Evolutionary conservation across 192 early-diverging fungal genomes (phyloP).

Genomic region (Gaertneriomyces sp.): DNA sequence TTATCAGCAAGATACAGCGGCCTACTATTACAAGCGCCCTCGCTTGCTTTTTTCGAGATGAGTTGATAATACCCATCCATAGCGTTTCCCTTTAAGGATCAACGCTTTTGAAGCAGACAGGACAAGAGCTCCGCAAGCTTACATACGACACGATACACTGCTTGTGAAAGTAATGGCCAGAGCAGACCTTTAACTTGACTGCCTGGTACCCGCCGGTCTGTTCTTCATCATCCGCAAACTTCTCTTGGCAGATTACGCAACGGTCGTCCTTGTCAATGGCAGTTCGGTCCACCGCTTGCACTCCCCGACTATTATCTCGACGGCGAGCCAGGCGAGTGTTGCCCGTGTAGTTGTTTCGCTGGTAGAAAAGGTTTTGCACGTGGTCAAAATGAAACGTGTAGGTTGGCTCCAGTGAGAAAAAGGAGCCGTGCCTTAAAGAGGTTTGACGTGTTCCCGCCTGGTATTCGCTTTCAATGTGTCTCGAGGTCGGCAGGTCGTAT

Average conservation of each 20-base stretch:
- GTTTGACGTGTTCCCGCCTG: background rate
- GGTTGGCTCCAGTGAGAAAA: background rate
- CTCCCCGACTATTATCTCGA: background rate
- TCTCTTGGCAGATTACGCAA: slow-evolving; percentile 9
- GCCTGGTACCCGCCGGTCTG: background rate
- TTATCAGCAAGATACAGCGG: too few relatives aligned
- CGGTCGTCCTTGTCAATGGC: background rate
- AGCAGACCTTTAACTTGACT: background rate
- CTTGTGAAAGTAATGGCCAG: slow-evolving; percentile 7
- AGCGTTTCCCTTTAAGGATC: too few relatives aligned
- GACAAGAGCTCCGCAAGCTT: background rate
- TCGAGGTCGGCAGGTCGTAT: background rate
- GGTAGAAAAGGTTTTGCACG: background rate
- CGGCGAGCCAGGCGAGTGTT: background rate
- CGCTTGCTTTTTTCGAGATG: too few relatives aligned
- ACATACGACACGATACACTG: background rate
- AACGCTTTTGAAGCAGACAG: slow-evolving; percentile 5
- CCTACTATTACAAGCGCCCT: too few relatives aligned
- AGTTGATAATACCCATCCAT: too few relatives aligned
- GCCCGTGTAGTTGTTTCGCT: background rate
- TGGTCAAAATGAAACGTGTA: background rate
- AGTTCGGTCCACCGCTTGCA: background rate
- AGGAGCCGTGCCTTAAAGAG: background rate
- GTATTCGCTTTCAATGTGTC: background rate
- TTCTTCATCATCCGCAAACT: too few relatives aligned